A percentile compares a stretch with the other conserved stretches of the same genome.
Conservation (phyloP, 1,284 basidiomycete genomes). For the Kalmanozyma brasiliensis region DNA sequence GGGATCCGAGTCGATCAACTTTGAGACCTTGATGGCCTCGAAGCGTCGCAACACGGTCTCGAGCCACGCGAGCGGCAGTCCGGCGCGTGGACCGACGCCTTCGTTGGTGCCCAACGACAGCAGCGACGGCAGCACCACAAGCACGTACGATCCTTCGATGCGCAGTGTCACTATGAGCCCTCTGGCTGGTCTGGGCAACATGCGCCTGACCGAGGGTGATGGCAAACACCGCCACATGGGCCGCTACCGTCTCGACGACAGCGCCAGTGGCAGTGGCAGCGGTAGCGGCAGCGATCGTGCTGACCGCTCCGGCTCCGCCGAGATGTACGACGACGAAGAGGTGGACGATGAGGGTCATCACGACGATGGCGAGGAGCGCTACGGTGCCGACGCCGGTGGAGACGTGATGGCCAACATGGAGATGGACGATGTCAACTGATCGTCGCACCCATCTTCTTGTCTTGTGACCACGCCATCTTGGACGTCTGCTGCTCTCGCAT, state of each 20-base stretch:
- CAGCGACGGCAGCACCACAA: constrained; percentile 47
- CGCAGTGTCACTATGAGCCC: constrained; percentile 49
- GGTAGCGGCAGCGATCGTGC: constrained; percentile 42
- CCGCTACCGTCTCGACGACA: constrained; percentile 42
- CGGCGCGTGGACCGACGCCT: constrained; percentile 43
- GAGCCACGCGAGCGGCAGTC: constrained; percentile 41
- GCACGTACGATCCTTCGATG: constrained; percentile 46
- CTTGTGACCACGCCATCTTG: background rate
- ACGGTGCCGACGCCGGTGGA: constrained; percentile 62
- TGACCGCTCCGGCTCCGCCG: constrained; percentile 43
- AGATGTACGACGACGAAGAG: constrained; percentile 65
- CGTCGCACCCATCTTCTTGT: no score
- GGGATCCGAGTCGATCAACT: constrained; percentile 69
- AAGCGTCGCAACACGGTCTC: constrained; percentile 51
- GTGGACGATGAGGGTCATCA: constrained; percentile 41
- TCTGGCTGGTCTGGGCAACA: constrained; percentile 41
- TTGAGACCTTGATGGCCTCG: constrained; percentile 65
- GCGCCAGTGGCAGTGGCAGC: constrained; percentile 27
- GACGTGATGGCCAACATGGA: constrained; percentile 67
- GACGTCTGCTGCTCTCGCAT: no score
- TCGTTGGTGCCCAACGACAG: constrained; percentile 46
- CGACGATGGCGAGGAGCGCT: constrained; percentile 60
- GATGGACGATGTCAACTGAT: constrained; percentile 62
- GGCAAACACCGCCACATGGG: constrained; percentile 17
- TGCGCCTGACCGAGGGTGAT: constrained; percentile 31